Base-by-base conservation (phyloP, 1,284 basidiomycete species). In the Cystobasidiaceae sp. region DNA sequence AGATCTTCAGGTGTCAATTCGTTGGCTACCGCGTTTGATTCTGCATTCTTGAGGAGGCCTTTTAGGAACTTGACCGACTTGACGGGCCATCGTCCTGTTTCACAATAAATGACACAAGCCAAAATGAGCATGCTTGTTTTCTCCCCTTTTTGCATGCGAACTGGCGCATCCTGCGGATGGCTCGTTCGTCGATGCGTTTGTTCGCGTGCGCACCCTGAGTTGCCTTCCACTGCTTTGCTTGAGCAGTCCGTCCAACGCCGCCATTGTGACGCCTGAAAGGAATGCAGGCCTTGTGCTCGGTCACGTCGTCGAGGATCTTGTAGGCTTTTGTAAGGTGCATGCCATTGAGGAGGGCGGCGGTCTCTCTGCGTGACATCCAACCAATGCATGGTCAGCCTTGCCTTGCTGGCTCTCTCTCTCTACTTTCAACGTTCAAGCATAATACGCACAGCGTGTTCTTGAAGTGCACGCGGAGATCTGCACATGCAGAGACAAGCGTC, bases 391-490 rank as follows among this genome's bases (percentile, higher is more conserved):
- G 52, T 30, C 56, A 59, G 55, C 46, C 25, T n/a, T 64, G 15
- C 15, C 33, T 45, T 23, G 11, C 13, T 30, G 17, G 34, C 9
- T 21, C 39, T 21, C 2, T n/a, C 11, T 8, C 5, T 41, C 21
- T n/a, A n/a, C n/a, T n/a, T n/a, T n/a, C n/a, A n/a, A n/a, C n/a
- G 45, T 90, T 89, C 62, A 11, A 4, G 50, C 11, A 33, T 9
- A 86, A 88, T 66, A 94, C 91, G 80, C 92, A 92, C 74, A 93
- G 89, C 86, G 97, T 97, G 86, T 98, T 98, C 89, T 98, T 99
- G 87, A 97, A 98, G 83, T 98, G 96, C 67, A 94, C 96, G 74
- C 93, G 90, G 77, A 97, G 86, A 84, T 97, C 96, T 33, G 68
- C 63, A 23, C 71, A 70, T 65, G 67, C 68, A 50, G 69, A 70